Base-by-base conservation (phyloP, 2,329 filamentous ascomycete genomes). In the Epichloe hybrida region DNA sequence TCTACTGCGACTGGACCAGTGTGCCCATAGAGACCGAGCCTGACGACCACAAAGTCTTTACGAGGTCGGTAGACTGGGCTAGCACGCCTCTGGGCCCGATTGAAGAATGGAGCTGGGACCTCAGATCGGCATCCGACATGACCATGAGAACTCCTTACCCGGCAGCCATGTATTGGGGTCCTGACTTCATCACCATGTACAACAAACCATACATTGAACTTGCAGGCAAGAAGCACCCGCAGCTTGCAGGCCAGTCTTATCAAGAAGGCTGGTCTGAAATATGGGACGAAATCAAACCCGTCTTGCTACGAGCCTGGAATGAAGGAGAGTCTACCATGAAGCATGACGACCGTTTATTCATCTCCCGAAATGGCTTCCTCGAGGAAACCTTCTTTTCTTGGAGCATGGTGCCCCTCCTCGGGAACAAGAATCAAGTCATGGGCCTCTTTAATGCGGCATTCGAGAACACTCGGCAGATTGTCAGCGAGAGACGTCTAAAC, bases 321-420 rank as follows among this genome's bases (percentile, higher is more conserved):
- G 83, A 80, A 3, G 87, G 86, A 0, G 81, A 88, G 66, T 83
- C 86, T 0, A 87, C 82, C 0, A 86, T 89, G 83, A 90, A 88
- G 63, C 81, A 88, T 56, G 86, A 90, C 57, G 85, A 90, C 55
- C 80, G 80, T 50, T 70, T 90, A 1, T 88, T 89, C 59, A 75
- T 91, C 34, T 71, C 75, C 45, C 77, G 86, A 12, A 77, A 79
- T 54, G 78, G 80, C 1, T 87, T 77, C 54, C 66, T 87, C 1
- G 85, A 93, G 64, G 86, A 91, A 62, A 81, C 84, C 0, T 90
- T 86, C 61, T 90, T 90, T 62, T 86, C 83, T 12, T 90, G 85
- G 85, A 85, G 81, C 1, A 80, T 90, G 45, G 83, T 90, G 21
- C 86, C 86, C 0, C 73, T 90, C 55, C 77, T 90, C 2, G 86